These are phyloP conservation scores for Fusarium sacchari DNA, from an alignment of 2,329 filamentous ascomycete genomes.

Conservation along the genomic window DNA sequence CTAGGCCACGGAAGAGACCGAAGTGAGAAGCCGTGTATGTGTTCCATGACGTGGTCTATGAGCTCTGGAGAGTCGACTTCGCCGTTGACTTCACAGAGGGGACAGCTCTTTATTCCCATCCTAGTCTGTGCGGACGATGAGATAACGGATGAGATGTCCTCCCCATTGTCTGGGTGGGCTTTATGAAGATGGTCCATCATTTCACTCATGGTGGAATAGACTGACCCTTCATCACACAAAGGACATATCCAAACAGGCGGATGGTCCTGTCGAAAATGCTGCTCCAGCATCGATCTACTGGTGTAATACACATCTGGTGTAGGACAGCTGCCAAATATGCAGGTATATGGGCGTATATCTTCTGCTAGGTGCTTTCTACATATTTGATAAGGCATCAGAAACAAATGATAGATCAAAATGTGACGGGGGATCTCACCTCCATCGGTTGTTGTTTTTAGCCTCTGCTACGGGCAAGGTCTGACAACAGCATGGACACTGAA, in stretches of 20 bases:
- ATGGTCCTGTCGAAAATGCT: background rate
- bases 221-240: accelerated
- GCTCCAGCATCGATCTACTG: background rate
- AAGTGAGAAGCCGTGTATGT: background rate
- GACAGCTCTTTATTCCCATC: background rate
- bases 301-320: background rate
- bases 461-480: accelerated
- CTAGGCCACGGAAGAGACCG: background rate
- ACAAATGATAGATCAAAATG: too few species aligned
- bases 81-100: background rate
- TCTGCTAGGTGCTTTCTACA: background rate
- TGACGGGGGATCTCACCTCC: background rate
- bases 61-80: accelerated
- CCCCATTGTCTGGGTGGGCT: too few species aligned
- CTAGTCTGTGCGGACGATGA: accelerated
- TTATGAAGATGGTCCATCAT: background rate
- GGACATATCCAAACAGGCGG: background rate
- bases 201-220: accelerated
- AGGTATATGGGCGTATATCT: background rate
- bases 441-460: accelerated
- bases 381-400: too few species aligned
- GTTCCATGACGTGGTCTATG: background rate
- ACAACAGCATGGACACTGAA: background rate
- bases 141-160: accelerated
- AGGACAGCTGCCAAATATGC: background rate